Percentiles rank a stretch among this genome's conserved stretches.
Conservation (phyloP, 176 grass and related monocot species). For the Lolium multiflorum region DNA sequence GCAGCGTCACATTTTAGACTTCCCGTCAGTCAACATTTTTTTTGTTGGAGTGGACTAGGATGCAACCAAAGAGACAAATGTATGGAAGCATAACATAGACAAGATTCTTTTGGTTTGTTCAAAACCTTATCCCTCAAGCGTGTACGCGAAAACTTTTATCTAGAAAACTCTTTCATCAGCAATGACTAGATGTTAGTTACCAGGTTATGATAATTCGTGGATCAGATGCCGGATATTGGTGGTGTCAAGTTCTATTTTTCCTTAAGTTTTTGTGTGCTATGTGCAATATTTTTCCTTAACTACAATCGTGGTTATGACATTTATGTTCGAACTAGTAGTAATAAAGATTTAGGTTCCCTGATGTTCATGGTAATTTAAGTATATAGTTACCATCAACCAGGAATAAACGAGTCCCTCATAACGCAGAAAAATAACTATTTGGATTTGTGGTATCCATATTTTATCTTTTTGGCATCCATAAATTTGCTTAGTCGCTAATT, state of each 20-base stretch:
- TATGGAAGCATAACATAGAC: background rate
- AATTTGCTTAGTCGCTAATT: conserved; percentile 16
- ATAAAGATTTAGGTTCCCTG: background rate
- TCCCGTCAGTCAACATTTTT: background rate
- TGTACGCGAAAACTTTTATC: background rate
- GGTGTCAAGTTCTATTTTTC: background rate
- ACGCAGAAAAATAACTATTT: background rate
- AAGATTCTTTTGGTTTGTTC: background rate
- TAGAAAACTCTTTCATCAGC: background rate
- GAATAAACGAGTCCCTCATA: conserved; percentile 1
- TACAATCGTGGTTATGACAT: background rate
- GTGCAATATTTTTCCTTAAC: background rate
- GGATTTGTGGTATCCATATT: background rate
- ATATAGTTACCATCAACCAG: background rate
- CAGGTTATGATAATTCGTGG: background rate
- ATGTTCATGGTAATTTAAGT: background rate
- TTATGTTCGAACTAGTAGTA: conserved; percentile 8
- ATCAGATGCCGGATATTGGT: background rate
- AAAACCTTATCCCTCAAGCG: background rate
- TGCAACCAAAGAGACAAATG: too few species aligned
- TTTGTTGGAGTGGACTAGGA: too few species aligned
- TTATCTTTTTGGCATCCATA: background rate
- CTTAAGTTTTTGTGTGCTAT: background rate
- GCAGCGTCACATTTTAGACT: background rate
- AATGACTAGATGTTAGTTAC: background rate